These are phyloP conservation scores for Ascochyta rabiei DNA, from an alignment of 2,329 filamentous ascomycete species.

Conservation along the genomic window DNA sequence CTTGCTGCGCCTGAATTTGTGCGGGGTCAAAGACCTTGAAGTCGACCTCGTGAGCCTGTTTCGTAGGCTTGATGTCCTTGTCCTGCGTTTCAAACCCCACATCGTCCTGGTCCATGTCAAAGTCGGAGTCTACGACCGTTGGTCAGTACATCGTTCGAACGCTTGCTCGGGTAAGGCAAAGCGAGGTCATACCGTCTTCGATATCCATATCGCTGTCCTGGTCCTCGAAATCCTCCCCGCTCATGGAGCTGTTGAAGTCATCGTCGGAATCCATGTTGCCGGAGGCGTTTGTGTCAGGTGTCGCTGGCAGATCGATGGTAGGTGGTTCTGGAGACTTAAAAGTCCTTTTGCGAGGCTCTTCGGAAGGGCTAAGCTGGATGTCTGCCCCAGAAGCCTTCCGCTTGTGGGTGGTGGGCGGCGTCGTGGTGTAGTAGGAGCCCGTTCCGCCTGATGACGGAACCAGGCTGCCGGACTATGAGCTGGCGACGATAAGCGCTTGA, in stretches of 20 bases:
- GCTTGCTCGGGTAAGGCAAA: not conserved
- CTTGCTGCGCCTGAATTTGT: constrained; percentile 85
- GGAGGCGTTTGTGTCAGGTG: constrained; percentile 43
- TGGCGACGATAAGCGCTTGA: constrained; percentile 19
- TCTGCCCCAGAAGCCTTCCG: constrained; percentile 48
- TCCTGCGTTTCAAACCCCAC: constrained; percentile 68
- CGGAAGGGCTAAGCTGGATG: constrained; percentile 32
- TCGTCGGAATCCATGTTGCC: constrained; percentile 91
- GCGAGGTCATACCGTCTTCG: constrained; percentile 47
- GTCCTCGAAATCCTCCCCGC: constrained; percentile 77
- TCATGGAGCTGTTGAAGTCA: constrained; percentile 85
- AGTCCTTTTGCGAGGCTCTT: constrained; percentile 42
- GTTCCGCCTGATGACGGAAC: constrained; percentile 51
- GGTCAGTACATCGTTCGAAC: constrained; percentile 25
- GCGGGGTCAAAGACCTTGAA: constrained; percentile 80
- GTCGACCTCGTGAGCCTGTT: constrained; percentile 80
- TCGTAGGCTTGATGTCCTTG: constrained; percentile 74
- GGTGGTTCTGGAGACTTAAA: constrained; percentile 23
- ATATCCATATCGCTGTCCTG: constrained; percentile 73
- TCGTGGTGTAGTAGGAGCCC: constrained; percentile 44
- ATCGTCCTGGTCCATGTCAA: constrained; percentile 64
- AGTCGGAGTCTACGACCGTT: constrained; percentile 53
- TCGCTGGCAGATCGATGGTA: constrained; percentile 35
- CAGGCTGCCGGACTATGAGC: constrained; percentile 37
- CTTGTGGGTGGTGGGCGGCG: constrained; percentile 46